Conservation (phyloP, 371 early-diverging fungal genomes). For the Dipsacomyces acuminosporus region DNA sequence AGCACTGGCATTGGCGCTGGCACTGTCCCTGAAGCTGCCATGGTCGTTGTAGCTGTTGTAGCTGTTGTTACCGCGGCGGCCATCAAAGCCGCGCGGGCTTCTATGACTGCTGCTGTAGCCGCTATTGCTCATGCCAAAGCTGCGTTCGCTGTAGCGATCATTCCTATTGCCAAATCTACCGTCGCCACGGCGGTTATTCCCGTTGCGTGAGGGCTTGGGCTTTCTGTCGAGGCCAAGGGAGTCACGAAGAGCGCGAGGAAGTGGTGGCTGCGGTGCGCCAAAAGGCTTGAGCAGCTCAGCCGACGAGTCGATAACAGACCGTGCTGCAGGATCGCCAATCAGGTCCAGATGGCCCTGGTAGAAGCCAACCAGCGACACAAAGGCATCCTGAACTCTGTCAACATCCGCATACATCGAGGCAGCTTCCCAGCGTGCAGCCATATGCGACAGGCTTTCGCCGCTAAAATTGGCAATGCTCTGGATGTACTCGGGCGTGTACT, state of each 20-base stretch:
- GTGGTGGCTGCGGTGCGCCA: constrained; percentile 15
- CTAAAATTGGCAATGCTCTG: constrained; percentile 41
- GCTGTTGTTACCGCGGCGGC: not conserved
- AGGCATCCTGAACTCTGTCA: constrained; percentile 54
- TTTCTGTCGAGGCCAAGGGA: constrained; percentile 4
- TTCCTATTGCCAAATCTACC: constrained; percentile 1
- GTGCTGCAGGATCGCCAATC: constrained; percentile 17
- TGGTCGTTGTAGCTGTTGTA: not conserved
- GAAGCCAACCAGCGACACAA: constrained; percentile 63
- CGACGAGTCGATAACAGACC: constrained; percentile 7
- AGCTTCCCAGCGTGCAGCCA: constrained; percentile 23
- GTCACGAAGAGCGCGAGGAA: constrained; percentile 20
- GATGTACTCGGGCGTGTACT: constrained; percentile 47
- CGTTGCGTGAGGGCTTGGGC: constrained; percentile 1
- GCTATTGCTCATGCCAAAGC: not conserved
- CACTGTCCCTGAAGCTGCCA: not conserved
- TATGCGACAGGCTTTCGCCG: constrained; percentile 22
- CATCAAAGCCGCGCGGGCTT: not conserved
- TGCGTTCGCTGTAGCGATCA: not conserved
- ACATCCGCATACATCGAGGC: constrained; percentile 40
- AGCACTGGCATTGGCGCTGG: too few species aligned
- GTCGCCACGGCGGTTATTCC: constrained; percentile 4
- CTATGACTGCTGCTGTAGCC: not conserved
- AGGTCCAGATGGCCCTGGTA: constrained; percentile 48
- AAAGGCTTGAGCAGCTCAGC: constrained; percentile 22